Conservation (phyloP, 2,329 filamentous ascomycete genomes). For the Pestalotiopsis fici region DNA sequence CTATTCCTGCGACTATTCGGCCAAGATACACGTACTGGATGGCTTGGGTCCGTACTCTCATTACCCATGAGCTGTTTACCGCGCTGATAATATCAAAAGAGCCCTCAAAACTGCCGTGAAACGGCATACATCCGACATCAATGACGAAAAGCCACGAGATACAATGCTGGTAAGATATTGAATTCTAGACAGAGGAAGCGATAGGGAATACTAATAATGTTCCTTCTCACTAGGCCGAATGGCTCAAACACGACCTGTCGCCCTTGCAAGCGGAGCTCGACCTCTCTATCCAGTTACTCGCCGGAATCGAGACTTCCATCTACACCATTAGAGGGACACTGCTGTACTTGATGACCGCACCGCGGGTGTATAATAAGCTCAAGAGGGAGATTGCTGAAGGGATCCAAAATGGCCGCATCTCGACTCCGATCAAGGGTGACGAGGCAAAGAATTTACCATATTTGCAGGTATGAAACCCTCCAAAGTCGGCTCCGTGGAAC, state of each 20-base stretch:
- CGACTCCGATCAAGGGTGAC: constrained; percentile 12
- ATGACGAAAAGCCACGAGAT: background rate
- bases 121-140: background rate
- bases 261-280: constrained; percentile 24
- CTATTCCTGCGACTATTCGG: background rate
- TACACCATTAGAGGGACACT: constrained; percentile 16
- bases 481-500: too few relatives aligned
- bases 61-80: background rate
- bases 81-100: background rate
- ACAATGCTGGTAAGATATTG: background rate
- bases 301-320: constrained; percentile 16
- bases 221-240: constrained; percentile 20
- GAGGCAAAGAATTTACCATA: constrained; percentile 6
- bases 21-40: background rate
- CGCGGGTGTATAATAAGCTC: constrained; percentile 13
- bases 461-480: constrained; percentile 1
- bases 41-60: background rate
- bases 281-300: constrained; percentile 22
- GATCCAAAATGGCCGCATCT: constrained; percentile 14
- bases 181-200: background rate
- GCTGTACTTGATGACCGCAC: constrained; percentile 16
- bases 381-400: constrained; percentile 16
- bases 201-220: background rate
- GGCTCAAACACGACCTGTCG: constrained; percentile 24
- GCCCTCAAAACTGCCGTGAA: background rate